Base-by-base conservation (phyloP, 306 rosid species). In the Vigna hirtella region DNA sequence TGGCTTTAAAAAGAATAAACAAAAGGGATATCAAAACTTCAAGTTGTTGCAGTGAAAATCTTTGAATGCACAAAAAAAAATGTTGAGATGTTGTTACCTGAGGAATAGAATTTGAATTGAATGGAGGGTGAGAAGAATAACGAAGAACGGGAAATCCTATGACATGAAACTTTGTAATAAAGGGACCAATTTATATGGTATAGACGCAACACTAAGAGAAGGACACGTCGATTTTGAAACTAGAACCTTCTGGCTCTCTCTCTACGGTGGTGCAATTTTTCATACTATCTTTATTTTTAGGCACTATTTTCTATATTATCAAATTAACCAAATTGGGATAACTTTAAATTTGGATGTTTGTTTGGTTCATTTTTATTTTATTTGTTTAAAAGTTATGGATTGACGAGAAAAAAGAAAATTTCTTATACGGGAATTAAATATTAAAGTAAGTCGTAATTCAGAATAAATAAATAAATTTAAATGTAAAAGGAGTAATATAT, bases 171-270 rank as follows among this genome's bases (percentile, higher is more conserved):
- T 63, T 28, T 18, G 50, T 15, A 20, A 38, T 2, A 7, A 58
- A 36, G 43, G 14, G 26, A 15, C 38, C 30, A 4, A 45, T 76
- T 76, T 71, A 76, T 53, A 64, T 16, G 71, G 66, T 7, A 13
- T 36, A 53, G 50, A 42, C 38, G 34, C 28, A 6, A 13, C 58
- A 22, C 2, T 4, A 9, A 36, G 52, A 8, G 66, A 67, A 17
- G 0, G 66, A 77, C 86, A 72, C 86, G 83, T 82, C 79, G 74
- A 82, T 53, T 71, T 28, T 57, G 14, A 72, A 64, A 66, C 82
- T 55, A 77, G 85, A 77, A 82, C 73, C 82, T 82, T 82, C 85
- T 52, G 16, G 82, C 32, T 1, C 47, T 24, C 52, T 16, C 8
- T 62, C 66, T 62, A 2, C 13, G 9, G 15, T 15, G 51, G 17